Evolutionary conservation across 2,329 filamentous ascomycete species (phyloP), one percentile per base, ranked within the genome.

Genomic region (Exutisphaerella laricina): DNA sequence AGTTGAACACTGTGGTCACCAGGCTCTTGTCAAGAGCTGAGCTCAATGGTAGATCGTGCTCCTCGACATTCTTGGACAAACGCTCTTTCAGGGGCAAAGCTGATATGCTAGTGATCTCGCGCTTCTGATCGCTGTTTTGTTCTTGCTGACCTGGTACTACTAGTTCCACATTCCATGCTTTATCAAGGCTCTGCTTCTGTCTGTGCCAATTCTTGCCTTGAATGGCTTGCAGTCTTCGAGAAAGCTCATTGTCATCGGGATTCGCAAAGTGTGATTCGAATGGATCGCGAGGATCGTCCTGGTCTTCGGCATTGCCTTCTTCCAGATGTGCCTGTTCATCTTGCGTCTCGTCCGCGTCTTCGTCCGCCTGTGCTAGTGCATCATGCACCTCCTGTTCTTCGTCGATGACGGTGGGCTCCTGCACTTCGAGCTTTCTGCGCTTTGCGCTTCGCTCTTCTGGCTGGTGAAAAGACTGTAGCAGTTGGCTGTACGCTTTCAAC

Each of bases 231-330:
- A 78, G 58, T 25, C 66, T 76, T 53, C 68, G 66, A 1, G 73
- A 67, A 5, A 88, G 66, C 30, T 75, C 65, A 4, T 74, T 71
- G 36, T 84, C 77, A 33, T 89, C 76, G 0, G 81, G 79, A 30
- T 73, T 73, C 23, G 79, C 78, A 61, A 94, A 94, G 65, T 96
- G 90, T 5, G 71, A 67, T 50, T 92, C 84, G 58, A 94, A 96
- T 0, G 87, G 84, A 62, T 94, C 61, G 6, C 60, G 54, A 7
- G 51, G 46, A 32, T 69, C 65, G 34, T 66, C 66, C 16, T 66
- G 66, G 8, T 68, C 66, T 1, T 67, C 69, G 17, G 60, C 62
- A 16, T 78, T 74, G 8, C 70, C 67, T 34, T 77, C 75, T 5
- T 50, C 49, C 5, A 14, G 9, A 35, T 35, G 33, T 10, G 28